Evolutionary conservation across 768 basidiomycete species (phyloP).

Genomic region (Mycena latifolia): DNA sequence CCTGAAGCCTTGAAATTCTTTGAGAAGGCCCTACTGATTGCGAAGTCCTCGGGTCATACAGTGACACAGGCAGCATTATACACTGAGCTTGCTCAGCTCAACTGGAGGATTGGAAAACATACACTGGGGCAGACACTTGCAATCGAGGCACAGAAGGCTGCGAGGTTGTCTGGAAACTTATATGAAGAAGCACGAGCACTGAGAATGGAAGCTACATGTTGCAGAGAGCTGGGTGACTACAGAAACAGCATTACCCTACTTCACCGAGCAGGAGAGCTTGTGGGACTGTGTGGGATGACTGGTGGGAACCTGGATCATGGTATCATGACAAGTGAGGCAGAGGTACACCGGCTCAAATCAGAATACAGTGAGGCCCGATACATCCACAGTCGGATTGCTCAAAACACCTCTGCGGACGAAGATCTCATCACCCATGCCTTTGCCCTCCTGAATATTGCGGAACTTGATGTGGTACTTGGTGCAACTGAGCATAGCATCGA

Average conservation of each 20-base stretch:
- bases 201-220: neutral
- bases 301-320: neutral
- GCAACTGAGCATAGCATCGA: no score
- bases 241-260: neutral
- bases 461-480: neutral
- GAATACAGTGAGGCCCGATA: neutral
- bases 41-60: no score
- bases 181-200: neutral
- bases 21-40: no score
- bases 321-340: neutral
- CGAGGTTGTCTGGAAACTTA: neutral
- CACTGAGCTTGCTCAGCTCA: no score
- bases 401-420: neutral
- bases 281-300: slow-evolving; percentile 2
- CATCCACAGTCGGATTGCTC: neutral
- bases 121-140: neutral
- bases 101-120: neutral
- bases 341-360: neutral
- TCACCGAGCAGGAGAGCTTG: neutral
- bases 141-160: neutral
- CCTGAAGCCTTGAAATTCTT: no score
- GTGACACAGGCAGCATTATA: no score
- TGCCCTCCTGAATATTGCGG: no score
- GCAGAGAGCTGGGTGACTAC: neutral
- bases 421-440: no score